Conservation (phyloP, 2,329 filamentous ascomycete species). For the Neofusicoccum ribis region DNA sequence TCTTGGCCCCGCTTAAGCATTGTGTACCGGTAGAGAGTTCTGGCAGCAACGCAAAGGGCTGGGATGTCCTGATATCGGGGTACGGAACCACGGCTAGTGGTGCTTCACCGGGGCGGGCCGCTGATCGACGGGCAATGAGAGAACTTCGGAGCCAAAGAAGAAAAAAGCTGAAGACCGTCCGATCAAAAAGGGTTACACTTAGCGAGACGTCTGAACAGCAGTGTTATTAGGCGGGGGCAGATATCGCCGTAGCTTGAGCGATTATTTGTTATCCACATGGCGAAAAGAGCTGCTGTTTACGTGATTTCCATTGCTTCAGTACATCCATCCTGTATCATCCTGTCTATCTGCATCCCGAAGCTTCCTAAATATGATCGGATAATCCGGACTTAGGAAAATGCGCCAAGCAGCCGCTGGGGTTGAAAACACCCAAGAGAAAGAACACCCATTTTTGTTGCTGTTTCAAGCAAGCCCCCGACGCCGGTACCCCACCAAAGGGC, state of each 20-base stretch:
- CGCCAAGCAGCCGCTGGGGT: not conserved
- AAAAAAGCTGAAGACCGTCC: no score
- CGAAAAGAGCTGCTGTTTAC: no score
- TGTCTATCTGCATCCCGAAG: not conserved
- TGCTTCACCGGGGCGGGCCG: not conserved
- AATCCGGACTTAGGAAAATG: not conserved
- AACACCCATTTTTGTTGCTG: conserved; percentile 15
- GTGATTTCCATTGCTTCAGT: not conserved
- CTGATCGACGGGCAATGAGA: not conserved
- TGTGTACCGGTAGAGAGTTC: no score
- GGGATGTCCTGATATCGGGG: not conserved
- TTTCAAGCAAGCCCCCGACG: conserved; percentile 5
- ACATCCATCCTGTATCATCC: not conserved
- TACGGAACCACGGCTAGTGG: not conserved
- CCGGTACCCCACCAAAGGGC: conserved; percentile 5
- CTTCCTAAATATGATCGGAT: not conserved
- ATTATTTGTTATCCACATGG: no score
- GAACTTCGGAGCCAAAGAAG: no score
- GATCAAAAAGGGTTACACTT: no score
- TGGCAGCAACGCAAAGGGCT: not conserved
- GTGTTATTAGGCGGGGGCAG: no score
- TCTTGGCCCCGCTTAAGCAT: no score
- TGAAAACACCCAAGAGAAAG: not conserved
- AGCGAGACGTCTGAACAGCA: no score
- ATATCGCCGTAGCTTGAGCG: no score